Conservation (phyloP, 2,329 filamentous ascomycete species). For the Penicillium sp. region DNA sequence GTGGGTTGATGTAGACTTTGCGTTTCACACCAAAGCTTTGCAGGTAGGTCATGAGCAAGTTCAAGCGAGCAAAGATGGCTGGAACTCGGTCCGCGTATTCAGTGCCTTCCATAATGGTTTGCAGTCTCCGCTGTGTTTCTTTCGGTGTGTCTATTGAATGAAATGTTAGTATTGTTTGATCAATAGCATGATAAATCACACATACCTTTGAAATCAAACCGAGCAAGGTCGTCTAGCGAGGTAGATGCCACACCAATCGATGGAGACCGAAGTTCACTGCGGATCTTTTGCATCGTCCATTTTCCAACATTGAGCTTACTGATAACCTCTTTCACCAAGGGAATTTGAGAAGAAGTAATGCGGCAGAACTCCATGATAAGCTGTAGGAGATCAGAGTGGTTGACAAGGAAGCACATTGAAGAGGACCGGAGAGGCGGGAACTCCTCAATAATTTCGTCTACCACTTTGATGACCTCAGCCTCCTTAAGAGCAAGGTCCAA, state of each 20-base stretch:
- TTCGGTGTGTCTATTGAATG: constrained; percentile 56
- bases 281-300: constrained; percentile 79
- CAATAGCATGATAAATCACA: not conserved
- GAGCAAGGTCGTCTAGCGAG: constrained; percentile 83
- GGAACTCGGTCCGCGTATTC: constrained; percentile 54
- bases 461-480: constrained; percentile 88
- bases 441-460: constrained; percentile 83
- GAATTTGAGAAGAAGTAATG: constrained; percentile 68
- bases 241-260: constrained; percentile 81
- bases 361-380: constrained; percentile 89
- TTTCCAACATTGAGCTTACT: constrained; percentile 84
- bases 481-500: constrained; percentile 85
- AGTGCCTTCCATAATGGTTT: constrained; percentile 56
- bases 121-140: constrained; percentile 67
- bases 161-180: not conserved
- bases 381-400: constrained; percentile 82
- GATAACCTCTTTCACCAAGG: constrained; percentile 75
- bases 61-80: constrained; percentile 72
- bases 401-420: constrained; percentile 85
- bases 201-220: constrained; percentile 76
- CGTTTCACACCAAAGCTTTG: constrained; percentile 72
- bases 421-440: constrained; percentile 73
- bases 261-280: constrained; percentile 77
- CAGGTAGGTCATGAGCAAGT: constrained; percentile 73
- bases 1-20: constrained; percentile 80